Base-by-base conservation (phyloP, 129 eudicot genomes). In the Tagetes patula region DNA sequence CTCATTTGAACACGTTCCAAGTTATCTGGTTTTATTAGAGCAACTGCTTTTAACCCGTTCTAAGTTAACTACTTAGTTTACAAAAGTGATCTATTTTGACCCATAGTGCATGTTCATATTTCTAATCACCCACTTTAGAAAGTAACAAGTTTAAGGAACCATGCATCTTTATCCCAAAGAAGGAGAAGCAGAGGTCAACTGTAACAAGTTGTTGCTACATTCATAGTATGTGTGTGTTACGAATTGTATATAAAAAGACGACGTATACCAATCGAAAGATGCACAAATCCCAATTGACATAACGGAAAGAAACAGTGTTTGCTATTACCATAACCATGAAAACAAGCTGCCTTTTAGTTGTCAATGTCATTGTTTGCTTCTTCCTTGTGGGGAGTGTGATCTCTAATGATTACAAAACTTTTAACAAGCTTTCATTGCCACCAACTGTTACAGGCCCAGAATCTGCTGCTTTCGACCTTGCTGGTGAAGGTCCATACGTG, bases 401-500 rank as follows among this genome's bases (percentile, higher is more conserved):
- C 13, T 62, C 72, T 40, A 40, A n/a, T 60, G 79, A 75, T 13
- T 75, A 46, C 10, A 27, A 0, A 10, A 80, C 72, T 14, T 83
- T 79, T 42, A 79, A 39, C 48, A 75, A 79, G 40, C 72, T 79
- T 9, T 38, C 7, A 7, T 69, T 83, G 71, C 83, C 86, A 1
- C 47, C 81, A 9, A 63, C 43, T 45, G 84, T 67, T 11, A 70
- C 79, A 0, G 83, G 84, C 5, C 84, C 84, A 1, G 79, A 81
- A 65, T 78, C 85, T 5, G 81, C 76, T 32, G 77, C 84, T 0
- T 72, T 85, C 3, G 85, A 82, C 42, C 81, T 65, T 3, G 67
- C 65, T n/a, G 86, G 89, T 40, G 60, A 54, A 6, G 89, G 89
- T 8, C 89, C 84, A 1, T 85, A 85, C 6, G 75, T 77, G 8